Evolutionary conservation across 2,329 filamentous ascomycete species (phyloP).

Genomic region (Stemphylium lycopersici): DNA sequence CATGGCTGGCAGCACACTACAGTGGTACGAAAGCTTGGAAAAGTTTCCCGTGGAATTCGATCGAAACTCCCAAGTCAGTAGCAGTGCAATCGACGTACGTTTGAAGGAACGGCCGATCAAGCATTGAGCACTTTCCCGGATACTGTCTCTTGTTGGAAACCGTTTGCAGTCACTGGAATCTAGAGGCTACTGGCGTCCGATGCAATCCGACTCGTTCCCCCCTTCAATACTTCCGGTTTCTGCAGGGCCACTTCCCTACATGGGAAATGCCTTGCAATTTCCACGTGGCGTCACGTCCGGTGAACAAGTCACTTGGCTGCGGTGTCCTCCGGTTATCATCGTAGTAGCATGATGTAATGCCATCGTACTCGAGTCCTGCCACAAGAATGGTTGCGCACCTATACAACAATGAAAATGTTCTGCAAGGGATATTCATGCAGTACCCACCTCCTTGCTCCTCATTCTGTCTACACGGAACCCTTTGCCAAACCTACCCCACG

Average conservation of each 20-base stretch:
- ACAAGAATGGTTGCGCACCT: no score
- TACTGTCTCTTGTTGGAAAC: neutral
- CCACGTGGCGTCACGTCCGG: neutral
- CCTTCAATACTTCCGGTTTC: neutral
- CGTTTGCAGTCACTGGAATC: neutral
- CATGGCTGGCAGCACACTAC: slow-evolving; percentile 40
- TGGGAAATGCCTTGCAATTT: no score
- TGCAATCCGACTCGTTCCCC: neutral
- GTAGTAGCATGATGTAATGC: no score
- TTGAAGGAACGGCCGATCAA: neutral
- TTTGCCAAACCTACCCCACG: neutral
- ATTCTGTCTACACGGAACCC: no score
- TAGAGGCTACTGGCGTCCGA: neutral
- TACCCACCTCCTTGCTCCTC: no score
- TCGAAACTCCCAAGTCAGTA: neutral
- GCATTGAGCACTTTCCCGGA: neutral
- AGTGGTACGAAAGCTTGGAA: slow-evolving; percentile 45
- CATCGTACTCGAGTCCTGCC: no score
- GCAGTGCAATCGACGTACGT: neutral
- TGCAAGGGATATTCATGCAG: no score
- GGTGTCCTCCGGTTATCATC: no score
- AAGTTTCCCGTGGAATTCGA: slow-evolving; percentile 39
- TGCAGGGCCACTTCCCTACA: neutral
- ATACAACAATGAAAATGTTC: no score
- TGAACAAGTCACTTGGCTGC: no score